Percentiles rank a stretch among this genome's conserved stretches.
These are phyloP conservation scores for Nicotiana noctiflora DNA, from an alignment of 257 asterid genomes.

Conservation along the genomic window DNA sequence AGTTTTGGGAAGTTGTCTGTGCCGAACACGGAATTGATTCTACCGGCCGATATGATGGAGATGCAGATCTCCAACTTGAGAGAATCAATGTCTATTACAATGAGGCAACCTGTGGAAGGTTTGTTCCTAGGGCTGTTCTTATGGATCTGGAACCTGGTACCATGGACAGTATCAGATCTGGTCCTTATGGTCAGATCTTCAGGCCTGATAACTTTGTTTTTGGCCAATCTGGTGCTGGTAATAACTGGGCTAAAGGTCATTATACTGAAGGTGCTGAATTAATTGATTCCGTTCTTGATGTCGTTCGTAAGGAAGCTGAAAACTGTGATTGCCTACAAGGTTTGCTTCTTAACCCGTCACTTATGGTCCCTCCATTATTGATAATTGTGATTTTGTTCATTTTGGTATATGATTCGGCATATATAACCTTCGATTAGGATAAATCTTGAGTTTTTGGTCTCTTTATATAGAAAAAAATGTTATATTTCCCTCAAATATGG, in stretches of 20 bases:
- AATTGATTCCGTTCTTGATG: constrained; percentile 3
- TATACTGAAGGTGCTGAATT: background rate
- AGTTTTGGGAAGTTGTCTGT: constrained; percentile 5
- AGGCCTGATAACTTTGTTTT: constrained; percentile 8
- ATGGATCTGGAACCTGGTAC: constrained; percentile 8
- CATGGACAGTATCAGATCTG: constrained; percentile 4
- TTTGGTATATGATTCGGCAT: too few species aligned
- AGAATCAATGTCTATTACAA: constrained; percentile 6
- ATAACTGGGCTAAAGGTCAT: constrained; percentile 10
- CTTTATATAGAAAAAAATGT: too few species aligned
- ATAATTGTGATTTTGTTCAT: too few species aligned
- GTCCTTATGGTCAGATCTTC: background rate
- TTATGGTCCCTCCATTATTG: too few species aligned
- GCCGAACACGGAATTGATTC: constrained; percentile 7
- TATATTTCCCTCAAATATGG: too few species aligned
- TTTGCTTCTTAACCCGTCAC: background rate
- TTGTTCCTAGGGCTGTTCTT: background rate
- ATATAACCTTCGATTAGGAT: too few species aligned
- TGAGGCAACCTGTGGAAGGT: constrained; percentile 1
- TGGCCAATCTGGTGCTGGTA: constrained; percentile 4
- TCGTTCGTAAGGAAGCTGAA: constrained; percentile 6
- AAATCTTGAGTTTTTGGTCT: too few species aligned
- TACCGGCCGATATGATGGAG: background rate
- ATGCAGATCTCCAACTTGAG: constrained; percentile 1
- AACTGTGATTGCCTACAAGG: constrained; percentile 7